phyloP scores from a whole-genome alignment of 148 eudicot genomes.

The Vaccinium darrowii region DNA sequence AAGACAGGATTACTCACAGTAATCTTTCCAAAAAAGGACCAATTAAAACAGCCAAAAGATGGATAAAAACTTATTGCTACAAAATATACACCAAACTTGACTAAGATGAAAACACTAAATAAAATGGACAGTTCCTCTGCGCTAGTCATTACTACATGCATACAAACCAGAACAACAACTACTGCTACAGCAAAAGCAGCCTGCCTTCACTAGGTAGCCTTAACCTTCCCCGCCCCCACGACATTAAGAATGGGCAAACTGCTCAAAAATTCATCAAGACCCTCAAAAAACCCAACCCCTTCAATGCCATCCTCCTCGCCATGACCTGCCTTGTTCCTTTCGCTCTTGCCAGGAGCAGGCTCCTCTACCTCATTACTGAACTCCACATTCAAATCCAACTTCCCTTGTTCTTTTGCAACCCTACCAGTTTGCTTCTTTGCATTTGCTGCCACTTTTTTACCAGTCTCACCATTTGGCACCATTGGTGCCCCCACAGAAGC shows the following conservation, averaged over 20 bases:
- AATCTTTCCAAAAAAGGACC: slow-evolving; percentile 15
- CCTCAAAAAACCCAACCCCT: slow-evolving; percentile 63
- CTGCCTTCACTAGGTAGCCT: slow-evolving; percentile 38
- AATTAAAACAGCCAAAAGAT: slow-evolving; percentile 2
- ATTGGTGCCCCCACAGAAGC: background rate
- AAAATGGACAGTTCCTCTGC: slow-evolving; percentile 16
- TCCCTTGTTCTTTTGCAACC: slow-evolving; percentile 44
- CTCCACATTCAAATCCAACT: slow-evolving; percentile 65
- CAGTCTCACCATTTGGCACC: slow-evolving; percentile 7
- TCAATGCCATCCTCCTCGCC: slow-evolving; percentile 51
- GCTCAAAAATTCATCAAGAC: slow-evolving; percentile 63
- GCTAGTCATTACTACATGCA: slow-evolving; percentile 33
- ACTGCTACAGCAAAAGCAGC: slow-evolving; percentile 18
- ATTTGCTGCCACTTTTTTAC: slow-evolving; percentile 1
- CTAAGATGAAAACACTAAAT: slow-evolving; percentile 14
- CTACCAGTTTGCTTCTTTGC: slow-evolving; percentile 18
- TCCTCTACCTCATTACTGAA: slow-evolving; percentile 61
- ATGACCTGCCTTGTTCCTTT: slow-evolving; percentile 23
- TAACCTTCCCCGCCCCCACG: slow-evolving; percentile 51
- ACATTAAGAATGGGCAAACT: slow-evolving; percentile 57
- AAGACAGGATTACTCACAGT: background rate
- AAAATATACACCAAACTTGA: slow-evolving; percentile 18
- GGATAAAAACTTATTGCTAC: slow-evolving; percentile 4
- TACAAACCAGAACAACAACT: slow-evolving; percentile 23
- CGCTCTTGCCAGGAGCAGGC: slow-evolving; percentile 37